A percentile compares a stretch with the other conserved stretches of the same genome.
phyloP scores from a whole-genome alignment of 2,329 filamentous ascomycete genomes.

The Pestalotiopsis sp. region DNA sequence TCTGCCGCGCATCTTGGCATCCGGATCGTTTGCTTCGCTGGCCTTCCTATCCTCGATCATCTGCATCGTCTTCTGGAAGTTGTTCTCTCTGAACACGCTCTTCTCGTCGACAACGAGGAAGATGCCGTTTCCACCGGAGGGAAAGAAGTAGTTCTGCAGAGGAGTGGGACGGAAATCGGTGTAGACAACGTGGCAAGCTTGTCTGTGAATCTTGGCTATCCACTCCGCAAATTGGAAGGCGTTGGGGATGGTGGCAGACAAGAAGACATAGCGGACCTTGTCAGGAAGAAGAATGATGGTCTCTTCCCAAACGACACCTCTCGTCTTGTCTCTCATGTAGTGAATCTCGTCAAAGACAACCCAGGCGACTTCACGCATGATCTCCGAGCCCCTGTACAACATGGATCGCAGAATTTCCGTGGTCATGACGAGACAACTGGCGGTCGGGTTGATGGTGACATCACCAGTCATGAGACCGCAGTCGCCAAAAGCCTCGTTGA shows the following conservation, averaged over 20 bases:
- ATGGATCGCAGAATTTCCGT: conserved; percentile 99
- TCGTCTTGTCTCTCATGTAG: conserved; percentile 91
- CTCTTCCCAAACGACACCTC: conserved; percentile 99
- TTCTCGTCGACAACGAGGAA: conserved; percentile 96
- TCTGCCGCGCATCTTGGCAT: conserved; percentile 79
- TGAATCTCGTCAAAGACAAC: conserved; percentile 98
- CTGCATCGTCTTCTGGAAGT: conserved; percentile 95
- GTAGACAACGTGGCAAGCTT: conserved; percentile 98
- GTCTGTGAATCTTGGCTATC: conserved; percentile 97
- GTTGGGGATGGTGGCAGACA: conserved; percentile 97
- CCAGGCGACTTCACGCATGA: conserved; percentile 99
- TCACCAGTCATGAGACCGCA: conserved; percentile 98
- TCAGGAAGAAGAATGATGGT: conserved; percentile 97
- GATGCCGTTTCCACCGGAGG: conserved; percentile 87
- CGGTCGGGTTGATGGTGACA: conserved; percentile 98
- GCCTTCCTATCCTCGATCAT: conserved; percentile 86
- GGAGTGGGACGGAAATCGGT: conserved; percentile 97
- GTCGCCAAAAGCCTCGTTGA: conserved; percentile 92
- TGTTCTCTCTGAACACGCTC: conserved; percentile 91
- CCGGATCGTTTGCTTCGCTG: conserved; percentile 75
- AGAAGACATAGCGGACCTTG: conserved; percentile 97
- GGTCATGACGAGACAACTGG: conserved; percentile 97
- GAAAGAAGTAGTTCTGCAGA: conserved; percentile 97
- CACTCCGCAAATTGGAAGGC: conserved; percentile 99
- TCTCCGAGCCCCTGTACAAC: conserved; percentile 96